phyloP scores from a whole-genome alignment of 2,329 filamentous ascomycete genomes.

The Bisporella sp. region DNA sequence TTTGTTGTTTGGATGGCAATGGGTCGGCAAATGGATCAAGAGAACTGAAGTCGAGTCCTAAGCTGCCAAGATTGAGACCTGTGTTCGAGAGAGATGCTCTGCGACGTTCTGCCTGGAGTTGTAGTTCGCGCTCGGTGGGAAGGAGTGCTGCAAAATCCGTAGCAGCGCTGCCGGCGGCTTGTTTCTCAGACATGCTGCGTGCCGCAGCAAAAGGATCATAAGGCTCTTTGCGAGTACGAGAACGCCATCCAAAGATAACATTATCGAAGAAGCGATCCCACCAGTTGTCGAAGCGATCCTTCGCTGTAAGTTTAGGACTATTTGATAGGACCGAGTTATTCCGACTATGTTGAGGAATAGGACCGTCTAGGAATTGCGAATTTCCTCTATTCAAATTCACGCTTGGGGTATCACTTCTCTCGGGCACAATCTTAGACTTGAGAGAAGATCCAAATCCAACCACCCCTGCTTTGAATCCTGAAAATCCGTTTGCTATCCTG shows the following conservation, averaged over 20 bases:
- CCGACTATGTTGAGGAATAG: constrained; percentile 31
- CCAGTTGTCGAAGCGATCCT: constrained; percentile 37
- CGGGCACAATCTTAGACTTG: constrained; percentile 19
- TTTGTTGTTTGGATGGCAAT: background rate
- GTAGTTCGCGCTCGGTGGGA: constrained; percentile 23
- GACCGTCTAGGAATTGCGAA: constrained; percentile 40
- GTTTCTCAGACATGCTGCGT: constrained; percentile 19
- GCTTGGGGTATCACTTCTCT: constrained; percentile 30
- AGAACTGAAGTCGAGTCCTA: constrained; percentile 20
- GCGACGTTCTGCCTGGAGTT: constrained; percentile 14
- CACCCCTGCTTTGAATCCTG: constrained; percentile 15
- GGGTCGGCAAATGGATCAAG: constrained; percentile 23
- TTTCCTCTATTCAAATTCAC: constrained; percentile 46
- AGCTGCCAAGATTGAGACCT: constrained; percentile 16
- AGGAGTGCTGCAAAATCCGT: constrained; percentile 22
- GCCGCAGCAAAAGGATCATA: constrained; percentile 33
- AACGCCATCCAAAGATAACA: constrained; percentile 32
- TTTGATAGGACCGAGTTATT: constrained; percentile 27
- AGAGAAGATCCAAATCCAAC: constrained; percentile 19
- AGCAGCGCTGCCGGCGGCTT: constrained; percentile 13
- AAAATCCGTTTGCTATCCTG: constrained; percentile 10
- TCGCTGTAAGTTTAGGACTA: constrained; percentile 10
- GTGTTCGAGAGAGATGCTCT: constrained; percentile 13
- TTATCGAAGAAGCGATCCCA: constrained; percentile 37
- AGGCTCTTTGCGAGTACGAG: constrained; percentile 24